Evolutionary conservation across 352 stramenopile genomes (phyloP).

Genomic region (Phytophthora tubulina): DNA sequence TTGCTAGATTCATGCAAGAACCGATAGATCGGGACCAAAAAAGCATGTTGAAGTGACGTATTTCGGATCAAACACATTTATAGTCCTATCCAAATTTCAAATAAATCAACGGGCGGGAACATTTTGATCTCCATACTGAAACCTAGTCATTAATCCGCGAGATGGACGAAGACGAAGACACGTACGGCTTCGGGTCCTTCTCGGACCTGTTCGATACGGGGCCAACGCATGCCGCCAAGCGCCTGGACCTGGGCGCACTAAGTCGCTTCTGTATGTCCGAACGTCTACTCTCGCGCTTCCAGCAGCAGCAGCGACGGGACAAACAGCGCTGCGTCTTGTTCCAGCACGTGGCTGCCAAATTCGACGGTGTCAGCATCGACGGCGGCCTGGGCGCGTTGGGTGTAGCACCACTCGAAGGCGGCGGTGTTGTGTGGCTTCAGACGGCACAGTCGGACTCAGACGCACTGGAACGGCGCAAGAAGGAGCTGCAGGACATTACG

Average conservation of each 20-base stretch:
- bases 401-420: conserved; percentile 30
- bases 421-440: conserved; percentile 71
- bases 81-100: conserved; percentile 1
- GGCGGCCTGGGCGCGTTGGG: conserved; percentile 55
- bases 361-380: conserved; percentile 60
- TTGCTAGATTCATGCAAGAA: background rate
- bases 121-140: conserved; percentile 1
- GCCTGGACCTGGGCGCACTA: conserved; percentile 49
- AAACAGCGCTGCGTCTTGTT: conserved; percentile 34
- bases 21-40: background rate
- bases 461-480: conserved; percentile 56
- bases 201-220: conserved; percentile 58
- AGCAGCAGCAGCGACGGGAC: conserved; percentile 34
- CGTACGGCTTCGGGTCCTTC: conserved; percentile 77
- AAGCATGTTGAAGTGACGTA: conserved; percentile 13
- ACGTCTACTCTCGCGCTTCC: conserved; percentile 48
- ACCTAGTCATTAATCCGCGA: background rate
- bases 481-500: conserved; percentile 70
- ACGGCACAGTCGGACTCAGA: conserved; percentile 60
- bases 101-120: background rate
- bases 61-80: background rate
- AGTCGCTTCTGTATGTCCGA: conserved; percentile 65
- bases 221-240: conserved; percentile 16
- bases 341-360: conserved; percentile 61
- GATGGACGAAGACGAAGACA: conserved; percentile 73